Percentiles rank a stretch among this genome's conserved stretches.
phyloP scores from a whole-genome alignment of 371 early-diverging fungal species.

The Actinomortierella ambigua region DNA sequence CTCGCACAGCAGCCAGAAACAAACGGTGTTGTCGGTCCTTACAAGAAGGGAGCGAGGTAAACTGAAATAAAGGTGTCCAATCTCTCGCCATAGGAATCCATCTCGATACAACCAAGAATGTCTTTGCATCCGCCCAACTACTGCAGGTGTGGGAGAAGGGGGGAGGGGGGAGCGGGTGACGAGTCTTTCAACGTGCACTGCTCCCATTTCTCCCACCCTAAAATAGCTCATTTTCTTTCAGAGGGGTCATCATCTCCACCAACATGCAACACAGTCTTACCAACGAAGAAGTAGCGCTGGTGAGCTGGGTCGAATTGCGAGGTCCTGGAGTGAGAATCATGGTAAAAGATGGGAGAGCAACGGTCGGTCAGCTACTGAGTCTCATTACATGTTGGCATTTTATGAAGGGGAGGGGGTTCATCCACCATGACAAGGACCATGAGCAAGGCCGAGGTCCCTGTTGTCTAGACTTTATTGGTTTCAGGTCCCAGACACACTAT shows the following conservation, averaged over 20 bases:
- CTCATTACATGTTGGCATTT: background rate
- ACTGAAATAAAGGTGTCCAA: too few relatives aligned
- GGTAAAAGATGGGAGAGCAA: background rate
- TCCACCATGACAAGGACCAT: background rate
- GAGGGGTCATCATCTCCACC: background rate
- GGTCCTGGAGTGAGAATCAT: conserved; percentile 13
- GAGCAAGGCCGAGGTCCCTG: background rate
- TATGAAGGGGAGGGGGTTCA: background rate
- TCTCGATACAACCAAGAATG: too few relatives aligned
- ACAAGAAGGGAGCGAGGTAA: too few relatives aligned
- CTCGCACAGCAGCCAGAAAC: too few relatives aligned
- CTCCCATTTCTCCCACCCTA: background rate
- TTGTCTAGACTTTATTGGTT: background rate
- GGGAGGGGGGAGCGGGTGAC: background rate
- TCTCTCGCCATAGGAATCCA: too few relatives aligned
- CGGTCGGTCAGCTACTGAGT: background rate
- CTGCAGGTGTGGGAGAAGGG: too few relatives aligned
- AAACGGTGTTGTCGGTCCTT: too few relatives aligned
- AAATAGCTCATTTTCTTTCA: background rate
- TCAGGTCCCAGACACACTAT: background rate
- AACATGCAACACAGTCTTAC: conserved; percentile 12
- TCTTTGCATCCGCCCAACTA: too few relatives aligned
- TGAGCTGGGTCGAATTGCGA: conserved; percentile 38
- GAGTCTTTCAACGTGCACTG: background rate
- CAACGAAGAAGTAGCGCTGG: conserved; percentile 32